A percentile compares a stretch with the other conserved stretches of the same genome.
Conservation (phyloP, 768 basidiomycete genomes). For the Lactifluus volemus region DNA sequence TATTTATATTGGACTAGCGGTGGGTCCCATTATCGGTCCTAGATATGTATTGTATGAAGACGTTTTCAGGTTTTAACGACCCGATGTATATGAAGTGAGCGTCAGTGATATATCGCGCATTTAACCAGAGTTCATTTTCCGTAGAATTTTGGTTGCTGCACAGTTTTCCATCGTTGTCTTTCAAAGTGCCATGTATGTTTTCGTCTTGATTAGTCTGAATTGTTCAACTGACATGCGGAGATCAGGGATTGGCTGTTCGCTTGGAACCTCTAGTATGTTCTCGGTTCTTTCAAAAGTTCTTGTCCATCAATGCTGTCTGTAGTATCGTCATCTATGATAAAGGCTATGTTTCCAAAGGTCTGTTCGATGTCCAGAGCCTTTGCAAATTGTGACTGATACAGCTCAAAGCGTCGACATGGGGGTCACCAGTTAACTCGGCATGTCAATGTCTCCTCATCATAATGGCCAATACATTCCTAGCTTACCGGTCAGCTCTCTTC, state of each 20-base stretch:
- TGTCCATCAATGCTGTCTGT: neutral
- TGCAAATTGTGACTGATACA: neutral
- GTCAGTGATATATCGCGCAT: no score
- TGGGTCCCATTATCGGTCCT: no score
- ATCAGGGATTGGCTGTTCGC: neutral
- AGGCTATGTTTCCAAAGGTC: neutral
- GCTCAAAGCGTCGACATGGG: neutral
- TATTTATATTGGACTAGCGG: no score
- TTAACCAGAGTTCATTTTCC: no score
- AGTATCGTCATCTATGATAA: neutral
- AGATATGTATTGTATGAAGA: no score
- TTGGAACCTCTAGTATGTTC: neutral
- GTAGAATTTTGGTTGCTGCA: no score
- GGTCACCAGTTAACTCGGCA: neutral
- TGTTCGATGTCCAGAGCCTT: neutral
- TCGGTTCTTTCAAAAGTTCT: neutral
- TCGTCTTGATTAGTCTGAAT: no score
- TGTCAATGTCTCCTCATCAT: neutral
- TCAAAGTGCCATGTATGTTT: no score
- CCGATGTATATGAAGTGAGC: no score
- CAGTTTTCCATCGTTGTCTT: no score
- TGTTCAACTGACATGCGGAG: no score
- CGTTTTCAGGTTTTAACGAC: no score
- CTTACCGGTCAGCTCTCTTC: neutral
- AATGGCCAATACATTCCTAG: neutral